Base-by-base conservation (phyloP, 2,329 filamentous ascomycete species). In the Penicillium sp. region DNA sequence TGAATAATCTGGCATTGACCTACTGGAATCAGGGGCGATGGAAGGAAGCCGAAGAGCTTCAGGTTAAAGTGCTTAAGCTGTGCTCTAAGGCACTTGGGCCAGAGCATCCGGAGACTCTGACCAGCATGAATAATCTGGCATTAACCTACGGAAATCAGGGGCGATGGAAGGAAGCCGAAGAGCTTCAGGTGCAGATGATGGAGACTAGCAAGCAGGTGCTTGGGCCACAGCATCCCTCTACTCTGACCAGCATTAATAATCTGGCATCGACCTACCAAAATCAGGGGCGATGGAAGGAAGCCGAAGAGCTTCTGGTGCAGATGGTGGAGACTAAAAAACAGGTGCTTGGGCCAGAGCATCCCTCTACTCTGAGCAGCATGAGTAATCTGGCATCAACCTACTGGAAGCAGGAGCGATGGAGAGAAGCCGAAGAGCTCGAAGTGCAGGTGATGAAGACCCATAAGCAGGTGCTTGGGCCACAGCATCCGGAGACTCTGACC, bases 271-370 rank as follows among this genome's bases (percentile, higher is more conserved):
- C 27, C 15, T 20, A 59, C 31, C 9, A 25, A 29, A 58, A 53
- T 43, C 63, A 63, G 56, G 55, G 57, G 4, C 54, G 51, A 49
- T 63, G 47, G 31, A 44, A 54, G 35, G 50, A 59, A 27, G 62
- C 63, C 3, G 57, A 64, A 55, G 29, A 56, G 25, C 53, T 67
- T 4, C 14, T 31, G 4, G 15, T 54, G 22, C 49, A 60, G 31
- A 62, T 64, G 31, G 31, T 61, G 37, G 53, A 64, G 54, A 58
- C 22, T 7, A 23, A 41, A 14, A 61, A 56, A 50, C 40, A 48
- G 46, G 40, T 54, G 37, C 55, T 64, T 15, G 62, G 61, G 9
- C 44, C 18, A 22, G 60, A 65, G 15, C 56, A 65, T 60, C 61
- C 41, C 22, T 1, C 22, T 26, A 47, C 48, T 41, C 23, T 55